A percentile compares a stretch with the other conserved stretches of the same genome.
Evolutionary conservation across 176 grass and related monocot genomes (phyloP).

Genomic region (Tillandsia fasciculata): DNA sequence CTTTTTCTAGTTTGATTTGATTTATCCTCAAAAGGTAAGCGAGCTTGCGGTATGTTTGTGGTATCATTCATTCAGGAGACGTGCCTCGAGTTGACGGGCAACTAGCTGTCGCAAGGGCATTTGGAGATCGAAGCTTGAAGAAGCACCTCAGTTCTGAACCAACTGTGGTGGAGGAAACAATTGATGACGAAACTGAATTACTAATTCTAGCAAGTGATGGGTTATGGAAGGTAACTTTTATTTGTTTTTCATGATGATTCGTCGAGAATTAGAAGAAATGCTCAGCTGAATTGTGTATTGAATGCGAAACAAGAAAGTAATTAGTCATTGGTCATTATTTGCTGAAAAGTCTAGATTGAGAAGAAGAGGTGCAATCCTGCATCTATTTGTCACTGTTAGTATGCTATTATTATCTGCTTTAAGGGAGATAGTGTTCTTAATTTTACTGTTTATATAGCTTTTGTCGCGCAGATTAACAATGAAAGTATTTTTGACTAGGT

Average conservation of each 20-base stretch:
- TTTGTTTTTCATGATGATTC: neutral
- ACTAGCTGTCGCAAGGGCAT: constrained; percentile 89
- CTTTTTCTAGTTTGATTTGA: neutral
- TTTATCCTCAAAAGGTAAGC: neutral
- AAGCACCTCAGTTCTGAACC: constrained; percentile 89
- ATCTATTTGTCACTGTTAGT: no score
- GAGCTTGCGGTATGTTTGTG: neutral
- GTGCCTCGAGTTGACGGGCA: constrained; percentile 94
- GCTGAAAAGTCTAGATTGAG: no score
- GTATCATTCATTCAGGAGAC: constrained; percentile 46
- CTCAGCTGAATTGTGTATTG: no score
- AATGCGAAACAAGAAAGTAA: no score
- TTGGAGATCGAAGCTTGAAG: constrained; percentile 89
- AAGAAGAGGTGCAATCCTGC: no score
- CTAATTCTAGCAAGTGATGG: constrained; percentile 97
- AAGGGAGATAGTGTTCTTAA: neutral
- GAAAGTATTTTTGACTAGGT: constrained; percentile 26
- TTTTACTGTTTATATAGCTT: neutral
- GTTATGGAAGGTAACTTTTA: constrained; percentile 76
- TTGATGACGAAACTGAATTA: constrained; percentile 52
- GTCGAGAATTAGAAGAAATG: no score
- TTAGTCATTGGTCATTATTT: no score
- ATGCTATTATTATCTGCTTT: no score
- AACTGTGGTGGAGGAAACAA: constrained; percentile 33
- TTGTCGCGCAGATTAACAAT: neutral